These are phyloP conservation scores for Mycena chlorophos DNA, from an alignment of 768 basidiomycete genomes.

Conservation along the genomic window DNA sequence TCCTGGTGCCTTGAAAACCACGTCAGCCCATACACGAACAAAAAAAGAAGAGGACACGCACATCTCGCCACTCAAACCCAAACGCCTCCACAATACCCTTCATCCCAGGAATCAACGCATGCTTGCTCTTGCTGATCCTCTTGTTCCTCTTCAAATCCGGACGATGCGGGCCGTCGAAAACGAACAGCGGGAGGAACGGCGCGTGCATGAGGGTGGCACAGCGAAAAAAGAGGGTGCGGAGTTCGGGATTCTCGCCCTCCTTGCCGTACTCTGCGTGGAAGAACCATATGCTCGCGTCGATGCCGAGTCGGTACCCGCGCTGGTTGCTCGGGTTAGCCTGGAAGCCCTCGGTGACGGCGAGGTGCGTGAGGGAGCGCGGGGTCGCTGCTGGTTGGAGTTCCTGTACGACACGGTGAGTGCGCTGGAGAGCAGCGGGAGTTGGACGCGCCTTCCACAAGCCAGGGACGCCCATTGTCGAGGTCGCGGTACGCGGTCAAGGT, in stretches of 20 bases:
- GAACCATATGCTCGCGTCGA: constrained; percentile 85
- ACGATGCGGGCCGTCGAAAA: constrained; percentile 87
- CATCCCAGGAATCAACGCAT: constrained; percentile 74
- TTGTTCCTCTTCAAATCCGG: constrained; percentile 81
- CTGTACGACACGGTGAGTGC: neutral
- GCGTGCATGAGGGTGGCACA: constrained; percentile 75
- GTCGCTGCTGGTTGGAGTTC: constrained; percentile 55
- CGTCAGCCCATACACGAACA: constrained; percentile 28
- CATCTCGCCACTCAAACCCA: constrained; percentile 76
- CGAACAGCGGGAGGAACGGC: constrained; percentile 85
- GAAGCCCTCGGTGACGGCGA: constrained; percentile 77
- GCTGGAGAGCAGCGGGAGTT: neutral
- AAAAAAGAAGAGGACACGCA: constrained; percentile 30
- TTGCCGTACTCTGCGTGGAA: constrained; percentile 73
- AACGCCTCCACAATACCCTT: constrained; percentile 77
- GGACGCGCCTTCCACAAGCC: constrained; percentile 20
- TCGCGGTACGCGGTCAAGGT: neutral
- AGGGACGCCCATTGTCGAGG: constrained; percentile 18
- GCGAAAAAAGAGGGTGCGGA: constrained; percentile 83
- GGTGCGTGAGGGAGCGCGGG: constrained; percentile 71
- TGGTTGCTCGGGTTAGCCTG: constrained; percentile 59
- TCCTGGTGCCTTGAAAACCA: constrained; percentile 72
- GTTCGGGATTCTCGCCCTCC: constrained; percentile 85
- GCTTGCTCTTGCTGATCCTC: constrained; percentile 57
- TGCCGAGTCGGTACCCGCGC: constrained; percentile 80